Percentiles rank a stretch among this genome's conserved stretches.
Evolutionary conservation across 2,329 filamentous ascomycete genomes (phyloP).

Genomic region (Lomentospora prolificans): DNA sequence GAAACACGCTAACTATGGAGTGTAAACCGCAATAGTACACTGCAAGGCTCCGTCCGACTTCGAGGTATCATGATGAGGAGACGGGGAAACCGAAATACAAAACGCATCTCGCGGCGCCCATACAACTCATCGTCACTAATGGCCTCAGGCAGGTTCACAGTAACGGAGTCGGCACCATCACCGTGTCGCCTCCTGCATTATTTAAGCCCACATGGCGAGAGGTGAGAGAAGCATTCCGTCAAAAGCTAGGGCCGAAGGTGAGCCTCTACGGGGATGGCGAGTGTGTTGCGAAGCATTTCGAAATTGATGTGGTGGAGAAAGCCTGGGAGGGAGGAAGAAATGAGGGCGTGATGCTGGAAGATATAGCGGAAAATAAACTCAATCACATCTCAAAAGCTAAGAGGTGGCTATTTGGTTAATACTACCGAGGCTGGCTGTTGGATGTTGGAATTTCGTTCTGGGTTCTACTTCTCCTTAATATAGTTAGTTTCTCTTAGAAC

Average conservation of each 20-base stretch:
- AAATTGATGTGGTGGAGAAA: background rate
- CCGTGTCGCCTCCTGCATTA: background rate
- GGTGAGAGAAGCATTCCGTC: background rate
- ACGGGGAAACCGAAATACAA: background rate
- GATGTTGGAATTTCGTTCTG: no score
- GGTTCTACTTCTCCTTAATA: no score
- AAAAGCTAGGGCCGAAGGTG: background rate
- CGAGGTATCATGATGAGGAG: background rate
- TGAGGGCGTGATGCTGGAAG: background rate
- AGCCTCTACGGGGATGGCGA: background rate
- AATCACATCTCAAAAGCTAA: background rate
- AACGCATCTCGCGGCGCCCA: background rate
- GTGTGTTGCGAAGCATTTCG: background rate
- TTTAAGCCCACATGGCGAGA: background rate
- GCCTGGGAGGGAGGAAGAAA: background rate
- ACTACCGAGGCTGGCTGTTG: no score
- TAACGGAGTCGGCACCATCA: background rate
- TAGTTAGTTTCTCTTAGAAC: no score
- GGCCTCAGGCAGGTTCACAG: background rate
- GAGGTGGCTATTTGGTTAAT: background rate
- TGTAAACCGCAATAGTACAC: background rate
- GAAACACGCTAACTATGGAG: background rate
- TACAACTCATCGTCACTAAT: background rate
- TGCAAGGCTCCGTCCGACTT: background rate
- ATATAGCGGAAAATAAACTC: background rate